Percentiles rank a stretch among this genome's conserved stretches.
Conservation (phyloP, 148 eudicot genomes). For the Vaccinium vitisidaea region DNA sequence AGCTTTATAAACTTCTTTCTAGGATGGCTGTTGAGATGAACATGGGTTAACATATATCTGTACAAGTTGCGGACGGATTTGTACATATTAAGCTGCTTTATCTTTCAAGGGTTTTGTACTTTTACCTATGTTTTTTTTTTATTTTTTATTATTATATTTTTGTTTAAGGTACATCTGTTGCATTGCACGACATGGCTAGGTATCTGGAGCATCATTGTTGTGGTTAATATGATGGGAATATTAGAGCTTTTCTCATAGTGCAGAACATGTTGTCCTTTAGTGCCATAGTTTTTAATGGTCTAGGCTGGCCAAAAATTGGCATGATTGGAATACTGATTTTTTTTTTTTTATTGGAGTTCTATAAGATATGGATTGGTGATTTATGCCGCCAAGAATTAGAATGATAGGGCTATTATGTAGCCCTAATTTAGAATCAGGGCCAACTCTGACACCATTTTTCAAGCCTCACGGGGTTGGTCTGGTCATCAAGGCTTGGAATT, state of each 20-base stretch:
- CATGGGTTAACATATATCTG: background rate
- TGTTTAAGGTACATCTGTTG: background rate
- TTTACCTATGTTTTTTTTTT: background rate
- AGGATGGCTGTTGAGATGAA: background rate
- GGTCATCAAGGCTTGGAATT: no score
- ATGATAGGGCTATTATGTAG: no score
- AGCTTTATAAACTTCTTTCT: background rate
- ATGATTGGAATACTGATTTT: background rate
- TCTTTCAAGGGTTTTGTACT: background rate
- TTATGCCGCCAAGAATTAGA: no score
- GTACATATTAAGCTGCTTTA: slow-evolving; percentile 7
- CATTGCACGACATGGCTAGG: background rate
- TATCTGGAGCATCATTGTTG: background rate
- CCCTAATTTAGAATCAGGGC: no score
- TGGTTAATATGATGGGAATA: background rate
- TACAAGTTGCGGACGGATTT: background rate
- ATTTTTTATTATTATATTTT: background rate
- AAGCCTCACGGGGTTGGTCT: no score
- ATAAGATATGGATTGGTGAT: no score
- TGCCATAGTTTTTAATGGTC: background rate
- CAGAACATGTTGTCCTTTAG: background rate
- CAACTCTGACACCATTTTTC: no score
- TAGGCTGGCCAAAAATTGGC: background rate
- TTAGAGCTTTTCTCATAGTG: background rate
- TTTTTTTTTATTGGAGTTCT: no score